Base-by-base conservation (phyloP, 208 protist species). In the Borovskyia barvae region DNA sequence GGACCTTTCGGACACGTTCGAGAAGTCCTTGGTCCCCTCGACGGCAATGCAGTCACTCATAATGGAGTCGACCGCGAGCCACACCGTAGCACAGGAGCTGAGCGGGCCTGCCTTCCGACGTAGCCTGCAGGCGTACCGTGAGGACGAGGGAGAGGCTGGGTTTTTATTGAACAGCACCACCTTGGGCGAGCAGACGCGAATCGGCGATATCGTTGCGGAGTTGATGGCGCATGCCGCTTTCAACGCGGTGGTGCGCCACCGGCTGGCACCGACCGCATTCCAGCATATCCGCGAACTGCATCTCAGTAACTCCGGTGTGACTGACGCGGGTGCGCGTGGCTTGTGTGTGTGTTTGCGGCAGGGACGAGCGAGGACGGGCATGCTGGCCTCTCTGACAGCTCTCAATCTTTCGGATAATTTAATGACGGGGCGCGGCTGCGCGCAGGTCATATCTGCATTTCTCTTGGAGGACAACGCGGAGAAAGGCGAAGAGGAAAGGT, bases 331-430 rank as follows among this genome's bases (percentile, higher is more conserved):
- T 9, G 74, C 69, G 26, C 62, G 58, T 14, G 83, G 79, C 0
- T 70, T 93, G 11, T 77, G 66, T 14, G 51, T 85, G 7, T 52
- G 73, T 60, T 54, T 71, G 42, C 39, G 63, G 45, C 52, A 59
- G 36, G 33, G 72, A 9, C 48, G 47, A 8, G 5, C 30, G 9
- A 36, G 42, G 5, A 83, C 81, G 5, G 76, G 77, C 24, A 75
- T 88, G 60, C 49, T 90, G 26, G 61, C 68, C 5, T 39, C 37
- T 3, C 57, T 93, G 29, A n/a, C 56, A 6, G 67, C 85, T 43
- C 65, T 93, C 32, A 77, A 89, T 42, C 62, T 86, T 1, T 74
- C 82, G 0, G 75, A 81, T 19, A 93, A 93, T 52, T 39, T 84
- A 14, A 49, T 93, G 1, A 82, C 80, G 3, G 64, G 54, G 3